Evolutionary conservation across 306 rosid genomes (phyloP), one percentile per base, ranked within the genome.

Genomic region (Trifolium subterraneum): DNA sequence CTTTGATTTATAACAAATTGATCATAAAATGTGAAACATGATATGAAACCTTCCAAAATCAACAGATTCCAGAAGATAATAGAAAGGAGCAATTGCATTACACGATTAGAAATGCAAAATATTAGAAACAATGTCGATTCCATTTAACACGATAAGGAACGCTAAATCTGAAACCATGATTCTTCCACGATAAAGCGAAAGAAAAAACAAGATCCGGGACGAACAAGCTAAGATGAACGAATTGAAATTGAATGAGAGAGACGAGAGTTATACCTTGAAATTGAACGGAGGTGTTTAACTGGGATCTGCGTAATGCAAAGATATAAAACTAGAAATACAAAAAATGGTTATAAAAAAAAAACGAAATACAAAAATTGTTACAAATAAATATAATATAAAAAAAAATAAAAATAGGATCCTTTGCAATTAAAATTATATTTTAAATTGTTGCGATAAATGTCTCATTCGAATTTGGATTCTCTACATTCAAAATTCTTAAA

Each of bases 61-160:
- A 74, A 74, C 35, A 68, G 66, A 68, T 68, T 48, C 16, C 42
- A 41, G 25, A 16, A 29, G 64, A 80, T 22, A 15, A 42, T 22
- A 29, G 6, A 6, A 74, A 27, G 31, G 55, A 35, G 12, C 66
- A 65, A 64, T 31, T 64, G 23, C 20, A 55, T 65, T 15, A 48
- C 14, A 76, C 42, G 33, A 22, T 62, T 45, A 41, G 33, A 76
- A 65, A 81, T 76, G 54, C n/a, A 45, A 48, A 64, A 64, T 14
- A 56, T 64, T 20, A 64, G 41, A 68, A 67, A 42, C 31, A 68
- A 61, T 63, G 56, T 2, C 18, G 68, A 18, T 72, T 80, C 55
- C 74, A 52, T 67, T 72, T 2, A 4, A 65, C 44, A 64, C 18
- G 11, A 55, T 8, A 44, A 22, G 47, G 19, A 74, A 35, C 12